Conservation (phyloP, 345 rosid species). For the Raphanus sativus region DNA sequence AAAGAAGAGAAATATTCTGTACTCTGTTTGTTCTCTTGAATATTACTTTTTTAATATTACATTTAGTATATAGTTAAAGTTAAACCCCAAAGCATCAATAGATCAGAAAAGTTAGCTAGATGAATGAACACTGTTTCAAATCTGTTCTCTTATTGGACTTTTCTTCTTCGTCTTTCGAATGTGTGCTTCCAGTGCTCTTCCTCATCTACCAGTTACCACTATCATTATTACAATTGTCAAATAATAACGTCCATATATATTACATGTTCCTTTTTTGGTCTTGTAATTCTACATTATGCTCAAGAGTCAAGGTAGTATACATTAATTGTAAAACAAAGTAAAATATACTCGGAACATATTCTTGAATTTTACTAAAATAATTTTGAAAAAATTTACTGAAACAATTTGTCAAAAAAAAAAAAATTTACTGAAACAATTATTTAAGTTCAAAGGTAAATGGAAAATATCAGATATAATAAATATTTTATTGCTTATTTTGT, state of each 20-base stretch:
- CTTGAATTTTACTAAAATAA: not conserved
- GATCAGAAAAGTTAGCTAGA: conserved; percentile 35
- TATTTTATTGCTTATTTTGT: conserved; percentile 53
- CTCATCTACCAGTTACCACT: conserved; percentile 5
- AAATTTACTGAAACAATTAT: not conserved
- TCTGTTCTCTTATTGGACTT: conserved; percentile 53
- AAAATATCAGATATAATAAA: conserved; percentile 34
- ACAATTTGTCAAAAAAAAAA: no score
- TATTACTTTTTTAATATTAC: not conserved
- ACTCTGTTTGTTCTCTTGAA: conserved; percentile 33
- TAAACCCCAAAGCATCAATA: conserved; percentile 27
- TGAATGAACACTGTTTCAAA: conserved; percentile 39
- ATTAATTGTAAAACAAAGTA: not conserved
- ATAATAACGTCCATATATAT: not conserved
- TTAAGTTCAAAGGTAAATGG: conserved; percentile 1
- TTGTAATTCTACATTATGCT: not conserved
- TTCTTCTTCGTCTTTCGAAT: conserved; percentile 54
- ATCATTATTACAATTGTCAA: not conserved
- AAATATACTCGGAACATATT: not conserved
- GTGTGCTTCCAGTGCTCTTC: conserved; percentile 48
- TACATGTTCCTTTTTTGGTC: conserved; percentile 4
- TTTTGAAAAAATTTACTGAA: not conserved
- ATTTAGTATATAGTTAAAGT: conserved; percentile 7
- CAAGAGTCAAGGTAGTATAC: not conserved
- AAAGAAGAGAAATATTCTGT: conserved; percentile 36